Evolutionary conservation across 2,329 filamentous ascomycete species (phyloP).

Genomic region (Trichoderma oligosporum): DNA sequence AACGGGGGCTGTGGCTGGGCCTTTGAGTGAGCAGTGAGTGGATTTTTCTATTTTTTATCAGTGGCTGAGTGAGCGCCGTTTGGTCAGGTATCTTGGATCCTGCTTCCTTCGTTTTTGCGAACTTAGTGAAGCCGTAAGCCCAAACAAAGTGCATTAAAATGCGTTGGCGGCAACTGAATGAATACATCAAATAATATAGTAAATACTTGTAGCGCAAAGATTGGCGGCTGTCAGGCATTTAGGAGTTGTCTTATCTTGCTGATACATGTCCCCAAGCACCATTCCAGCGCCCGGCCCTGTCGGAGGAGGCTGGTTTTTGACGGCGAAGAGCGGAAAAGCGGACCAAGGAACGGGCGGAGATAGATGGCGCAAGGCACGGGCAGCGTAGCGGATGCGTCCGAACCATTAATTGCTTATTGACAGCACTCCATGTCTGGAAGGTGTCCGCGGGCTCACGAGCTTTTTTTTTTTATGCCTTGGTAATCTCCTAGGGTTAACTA

Average conservation of each 20-base stretch:
- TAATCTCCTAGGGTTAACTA: neutral
- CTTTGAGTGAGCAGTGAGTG: neutral
- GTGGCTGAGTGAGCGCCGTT: neutral
- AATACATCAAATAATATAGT: too few species aligned
- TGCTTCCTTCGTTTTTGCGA: neutral
- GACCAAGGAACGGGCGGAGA: neutral
- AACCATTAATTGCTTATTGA: conserved; percentile 1
- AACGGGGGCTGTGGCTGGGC: conserved; percentile 14
- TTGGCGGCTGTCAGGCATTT: conserved; percentile 5
- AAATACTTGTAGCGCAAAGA: too few species aligned
- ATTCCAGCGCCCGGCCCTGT: conserved; percentile 5
- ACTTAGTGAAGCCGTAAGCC: conserved; percentile 1
- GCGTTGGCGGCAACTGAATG: neutral
- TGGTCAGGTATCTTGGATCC: conserved; percentile 1
- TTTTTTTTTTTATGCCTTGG: neutral
- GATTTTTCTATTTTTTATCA: too few species aligned
- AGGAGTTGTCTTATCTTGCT: neutral
- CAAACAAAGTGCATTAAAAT: too few species aligned
- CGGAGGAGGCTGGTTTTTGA: conserved; percentile 5
- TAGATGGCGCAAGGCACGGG: conserved; percentile 11
- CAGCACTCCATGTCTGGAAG: neutral
- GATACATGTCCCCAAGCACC: neutral
- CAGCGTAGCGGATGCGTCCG: conserved; percentile 1
- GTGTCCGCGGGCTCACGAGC: neutral
- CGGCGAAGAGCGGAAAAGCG: conserved; percentile 4